Conservation (phyloP, 2,329 filamentous ascomycete genomes). For the Thermoascus crustaceus region DNA sequence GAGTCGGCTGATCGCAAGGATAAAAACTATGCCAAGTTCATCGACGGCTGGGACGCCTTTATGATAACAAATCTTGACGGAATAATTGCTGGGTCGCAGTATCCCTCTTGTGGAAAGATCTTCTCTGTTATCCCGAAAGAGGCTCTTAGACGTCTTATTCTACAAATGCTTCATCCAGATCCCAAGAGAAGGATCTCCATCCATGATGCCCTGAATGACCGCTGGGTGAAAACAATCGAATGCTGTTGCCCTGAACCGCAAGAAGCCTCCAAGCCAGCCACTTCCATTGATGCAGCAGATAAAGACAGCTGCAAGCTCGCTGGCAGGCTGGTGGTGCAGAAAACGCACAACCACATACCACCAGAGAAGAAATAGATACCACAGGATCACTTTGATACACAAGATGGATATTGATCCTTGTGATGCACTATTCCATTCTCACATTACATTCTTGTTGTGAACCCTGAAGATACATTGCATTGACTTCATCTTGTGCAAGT, state of each 20-base stretch:
- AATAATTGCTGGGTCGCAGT: constrained; percentile 50
- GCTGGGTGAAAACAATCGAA: constrained; percentile 67
- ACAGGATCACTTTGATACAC: constrained; percentile 17
- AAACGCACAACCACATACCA: constrained; percentile 26
- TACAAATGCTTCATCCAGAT: constrained; percentile 77
- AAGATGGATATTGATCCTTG: constrained; percentile 21
- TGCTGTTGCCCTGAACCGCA: constrained; percentile 67
- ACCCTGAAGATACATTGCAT: too few species aligned
- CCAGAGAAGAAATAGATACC: constrained; percentile 23
- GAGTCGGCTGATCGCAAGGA: constrained; percentile 53
- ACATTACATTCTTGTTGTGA: too few species aligned
- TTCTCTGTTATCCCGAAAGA: constrained; percentile 47
- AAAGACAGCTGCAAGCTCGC: constrained; percentile 16
- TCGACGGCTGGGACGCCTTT: constrained; percentile 62
- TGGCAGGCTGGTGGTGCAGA: constrained; percentile 19
- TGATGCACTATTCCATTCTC: constrained; percentile 12
- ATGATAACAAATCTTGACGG: constrained; percentile 48
- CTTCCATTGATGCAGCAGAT: constrained; percentile 18
- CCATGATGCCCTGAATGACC: constrained; percentile 57
- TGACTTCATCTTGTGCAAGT: too few species aligned
- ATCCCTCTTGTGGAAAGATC: constrained; percentile 58
- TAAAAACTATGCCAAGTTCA: constrained; percentile 56
- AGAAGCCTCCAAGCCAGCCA: constrained; percentile 44
- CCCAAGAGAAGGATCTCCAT: constrained; percentile 64
- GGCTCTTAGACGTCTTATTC: constrained; percentile 57